phyloP scores from a whole-genome alignment of 2,329 filamentous ascomycete genomes.

The Hortaea werneckii region DNA sequence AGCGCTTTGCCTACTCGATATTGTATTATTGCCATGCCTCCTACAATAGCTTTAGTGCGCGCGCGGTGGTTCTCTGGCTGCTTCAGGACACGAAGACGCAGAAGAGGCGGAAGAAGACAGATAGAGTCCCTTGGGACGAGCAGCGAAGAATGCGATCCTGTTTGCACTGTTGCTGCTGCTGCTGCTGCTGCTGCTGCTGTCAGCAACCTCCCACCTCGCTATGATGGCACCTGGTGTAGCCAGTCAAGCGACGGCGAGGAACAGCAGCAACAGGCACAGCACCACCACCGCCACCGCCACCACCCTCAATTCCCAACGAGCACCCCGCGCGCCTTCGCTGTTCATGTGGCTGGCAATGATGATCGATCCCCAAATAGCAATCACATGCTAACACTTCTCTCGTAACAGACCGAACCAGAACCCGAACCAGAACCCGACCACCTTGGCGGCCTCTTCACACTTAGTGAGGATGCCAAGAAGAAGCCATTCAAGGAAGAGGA shows the following conservation, averaged over 20 bases:
- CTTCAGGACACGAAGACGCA: not conserved
- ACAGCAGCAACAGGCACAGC: not conserved
- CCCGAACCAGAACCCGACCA: slow-evolving; percentile 46
- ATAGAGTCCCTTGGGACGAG: not conserved
- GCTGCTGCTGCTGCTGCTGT: not conserved
- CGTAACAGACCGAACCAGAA: not conserved
- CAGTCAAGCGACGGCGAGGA: not conserved
- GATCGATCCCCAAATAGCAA: too few species aligned
- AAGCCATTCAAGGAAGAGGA: slow-evolving; percentile 48
- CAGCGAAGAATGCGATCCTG: not conserved
- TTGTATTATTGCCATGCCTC: not conserved
- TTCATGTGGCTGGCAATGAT: too few species aligned
- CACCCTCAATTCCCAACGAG: too few species aligned
- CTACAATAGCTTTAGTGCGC: not conserved
- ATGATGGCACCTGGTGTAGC: not conserved
- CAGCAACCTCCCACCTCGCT: not conserved
- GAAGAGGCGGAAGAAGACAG: too few species aligned
- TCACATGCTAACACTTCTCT: too few species aligned
- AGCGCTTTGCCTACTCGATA: too few species aligned
- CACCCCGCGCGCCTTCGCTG: too few species aligned
- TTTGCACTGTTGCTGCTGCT: not conserved
- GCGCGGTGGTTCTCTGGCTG: not conserved
- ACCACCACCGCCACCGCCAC: too few species aligned
- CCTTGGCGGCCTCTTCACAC: slow-evolving; percentile 54
- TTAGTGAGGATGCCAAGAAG: slow-evolving; percentile 43